Conservation (phyloP, 129 eudicot genomes). For the Chrysanthemum makinoi region DNA sequence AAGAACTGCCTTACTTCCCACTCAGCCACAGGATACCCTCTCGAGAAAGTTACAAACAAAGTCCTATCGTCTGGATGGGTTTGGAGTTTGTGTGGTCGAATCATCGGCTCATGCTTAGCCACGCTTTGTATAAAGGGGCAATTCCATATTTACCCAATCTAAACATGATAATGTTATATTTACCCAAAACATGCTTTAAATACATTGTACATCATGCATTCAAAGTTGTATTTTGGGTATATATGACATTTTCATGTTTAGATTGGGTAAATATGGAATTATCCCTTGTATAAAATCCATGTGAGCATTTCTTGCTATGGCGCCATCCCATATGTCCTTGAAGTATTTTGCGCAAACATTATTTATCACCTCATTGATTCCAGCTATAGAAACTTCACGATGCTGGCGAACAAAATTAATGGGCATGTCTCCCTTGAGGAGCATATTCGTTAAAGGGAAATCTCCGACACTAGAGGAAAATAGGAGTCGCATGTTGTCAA, state of each 20-base stretch:
- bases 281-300: slow-evolving; percentile 14
- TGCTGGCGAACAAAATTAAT: slow-evolving; percentile 33
- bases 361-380: slow-evolving; percentile 27
- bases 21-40: slow-evolving; percentile 66
- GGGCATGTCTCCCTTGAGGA: slow-evolving; percentile 40
- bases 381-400: background rate
- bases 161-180: too few relatives aligned
- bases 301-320: slow-evolving; percentile 29
- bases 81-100: background rate
- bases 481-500: slow-evolving; percentile 15
- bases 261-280: too few relatives aligned
- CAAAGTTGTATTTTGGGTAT: too few relatives aligned
- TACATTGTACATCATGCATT: too few relatives aligned
- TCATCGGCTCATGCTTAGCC: background rate
- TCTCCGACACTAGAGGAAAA: slow-evolving; percentile 9
- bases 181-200: too few relatives aligned
- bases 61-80: slow-evolving; percentile 44
- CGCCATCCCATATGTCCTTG: slow-evolving; percentile 44
- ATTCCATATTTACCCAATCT: too few relatives aligned
- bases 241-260: too few relatives aligned
- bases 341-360: slow-evolving; percentile 41
- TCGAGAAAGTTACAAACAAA: slow-evolving; percentile 69
- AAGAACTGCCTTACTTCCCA: slow-evolving; percentile 49
- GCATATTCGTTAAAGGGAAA: slow-evolving; percentile 40
- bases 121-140: slow-evolving; percentile 9